Evolutionary conservation across 1,139 yeast species (phyloP), one percentile per base, ranked within the genome.

Genomic region (Zygosaccharomyces sapae): DNA sequence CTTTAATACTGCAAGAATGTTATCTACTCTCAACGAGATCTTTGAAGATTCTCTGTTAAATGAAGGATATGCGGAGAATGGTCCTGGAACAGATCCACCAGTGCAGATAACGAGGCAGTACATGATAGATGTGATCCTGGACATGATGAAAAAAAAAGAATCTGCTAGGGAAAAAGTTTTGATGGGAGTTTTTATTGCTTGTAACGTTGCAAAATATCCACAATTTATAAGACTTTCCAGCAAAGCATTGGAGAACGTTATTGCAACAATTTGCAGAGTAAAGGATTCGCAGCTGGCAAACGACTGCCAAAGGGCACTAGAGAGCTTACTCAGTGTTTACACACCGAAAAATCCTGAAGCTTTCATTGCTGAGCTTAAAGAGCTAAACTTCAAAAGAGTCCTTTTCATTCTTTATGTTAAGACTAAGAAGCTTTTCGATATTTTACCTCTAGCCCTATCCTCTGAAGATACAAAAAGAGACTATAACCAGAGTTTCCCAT

Each of bases 211-310:
- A 2, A 88, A 88, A 62, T 89, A 84, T 61, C 72, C 80, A 2
- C 96, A 89, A 63, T 88, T 84, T 54, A 73, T 89, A 10, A 71
- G 86, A 36, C 67, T 88, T 2, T 78, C 90, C 0, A 90, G 83
- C 44, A 72, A 80, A 3, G 67, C 71, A 1, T 62, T 85, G 37
- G 71, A 74, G 3, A 62, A 66, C 5, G 69, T 84, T 4, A 68
- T 86, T 20, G 68, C 72, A 3, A 69, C 68, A 10, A 68, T 88
- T 27, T 80, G 87, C 55, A 45, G 47, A 4, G 58, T 67, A 12
- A 33, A 51, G n/a, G 40, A 35, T 19, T 35, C 43, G 3, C 36
- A 37, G 8, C 39, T 74, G 36, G 70, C 70, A 31, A 71, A 69
- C 19, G 90, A 84, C 51, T 75, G 86, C 55, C 90, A 88, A 59